Evolutionary conservation across 2,329 filamentous ascomycete genomes (phyloP).

Genomic region (Apiospora saccharicola): DNA sequence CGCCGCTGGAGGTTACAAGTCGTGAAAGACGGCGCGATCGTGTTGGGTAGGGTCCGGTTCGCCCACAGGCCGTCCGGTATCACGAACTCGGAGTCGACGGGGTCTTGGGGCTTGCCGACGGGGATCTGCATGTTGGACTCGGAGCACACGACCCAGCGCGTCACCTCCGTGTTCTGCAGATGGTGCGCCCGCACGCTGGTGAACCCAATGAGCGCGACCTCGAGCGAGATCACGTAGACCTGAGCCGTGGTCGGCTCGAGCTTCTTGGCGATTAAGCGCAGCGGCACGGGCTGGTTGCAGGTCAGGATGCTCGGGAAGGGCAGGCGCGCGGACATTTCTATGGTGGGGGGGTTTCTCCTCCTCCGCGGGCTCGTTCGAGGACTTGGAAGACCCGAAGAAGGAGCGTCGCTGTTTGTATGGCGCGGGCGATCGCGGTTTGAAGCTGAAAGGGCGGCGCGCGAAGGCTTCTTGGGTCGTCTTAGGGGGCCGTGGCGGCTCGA

Average conservation of each 20-base stretch:
- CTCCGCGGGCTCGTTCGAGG: conserved; percentile 30
- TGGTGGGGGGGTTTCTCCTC: conserved; percentile 66
- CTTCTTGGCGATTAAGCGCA: conserved; percentile 82
- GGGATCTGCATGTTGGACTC: conserved; percentile 75
- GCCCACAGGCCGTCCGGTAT: conserved; percentile 79
- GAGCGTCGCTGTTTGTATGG: conserved; percentile 59
- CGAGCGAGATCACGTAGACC: conserved; percentile 78
- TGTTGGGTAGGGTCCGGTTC: conserved; percentile 76
- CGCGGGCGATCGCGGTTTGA: conserved; percentile 51
- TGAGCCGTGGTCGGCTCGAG: conserved; percentile 72
- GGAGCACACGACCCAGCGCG: conserved; percentile 78
- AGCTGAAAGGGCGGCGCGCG: conserved; percentile 74
- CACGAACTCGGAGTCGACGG: conserved; percentile 71
- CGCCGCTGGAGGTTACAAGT: conserved; percentile 85
- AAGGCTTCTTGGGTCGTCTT: conserved; percentile 79
- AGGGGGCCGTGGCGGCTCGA: conserved; percentile 82
- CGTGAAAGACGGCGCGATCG: conserved; percentile 84
- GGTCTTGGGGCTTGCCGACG: conserved; percentile 65
- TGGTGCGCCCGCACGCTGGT: conserved; percentile 84
- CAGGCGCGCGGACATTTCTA: conserved; percentile 80
- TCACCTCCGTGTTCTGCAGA: conserved; percentile 72
- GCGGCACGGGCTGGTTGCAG: conserved; percentile 84
- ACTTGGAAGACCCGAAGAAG: conserved; percentile 58
- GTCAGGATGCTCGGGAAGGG: conserved; percentile 89
- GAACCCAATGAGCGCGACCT: conserved; percentile 81